These are phyloP conservation scores for Candida montana DNA, from an alignment of 805 yeast species.

Conservation along the genomic window DNA sequence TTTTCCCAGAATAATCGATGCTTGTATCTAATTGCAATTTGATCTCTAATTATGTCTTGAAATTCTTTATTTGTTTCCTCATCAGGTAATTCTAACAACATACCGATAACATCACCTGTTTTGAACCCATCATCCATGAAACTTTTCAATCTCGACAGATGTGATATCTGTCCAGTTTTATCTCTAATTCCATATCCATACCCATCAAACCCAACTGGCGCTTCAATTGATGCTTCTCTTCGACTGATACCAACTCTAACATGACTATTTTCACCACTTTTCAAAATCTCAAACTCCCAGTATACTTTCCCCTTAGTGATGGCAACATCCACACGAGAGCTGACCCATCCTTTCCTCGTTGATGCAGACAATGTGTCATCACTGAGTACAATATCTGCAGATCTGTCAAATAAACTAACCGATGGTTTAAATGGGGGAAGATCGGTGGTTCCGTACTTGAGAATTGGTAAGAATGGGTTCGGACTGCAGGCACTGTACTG, in stretches of 20 bases:
- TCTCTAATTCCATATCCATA: slow-evolving; percentile 92
- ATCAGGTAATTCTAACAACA: slow-evolving; percentile 68
- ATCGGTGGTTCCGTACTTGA: slow-evolving; percentile 68
- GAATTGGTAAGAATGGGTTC: slow-evolving; percentile 49
- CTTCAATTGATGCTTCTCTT: slow-evolving; percentile 84
- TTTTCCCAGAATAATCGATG: slow-evolving; percentile 77
- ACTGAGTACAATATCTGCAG: slow-evolving; percentile 47
- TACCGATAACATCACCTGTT: slow-evolving; percentile 80
- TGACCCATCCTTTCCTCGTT: slow-evolving; percentile 72
- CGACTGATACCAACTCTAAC: slow-evolving; percentile 82
- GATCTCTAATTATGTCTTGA: slow-evolving; percentile 64
- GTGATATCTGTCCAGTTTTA: slow-evolving; percentile 66
- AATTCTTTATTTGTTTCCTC: slow-evolving; percentile 20
- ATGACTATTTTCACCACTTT: slow-evolving; percentile 38
- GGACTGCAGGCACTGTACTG: slow-evolving; percentile 78
- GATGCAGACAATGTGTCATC: slow-evolving; percentile 42
- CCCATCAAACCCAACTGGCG: slow-evolving; percentile 94
- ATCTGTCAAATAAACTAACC: slow-evolving; percentile 62
- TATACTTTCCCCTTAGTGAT: slow-evolving; percentile 76
- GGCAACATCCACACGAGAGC: slow-evolving; percentile 67
- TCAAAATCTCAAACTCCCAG: slow-evolving; percentile 64
- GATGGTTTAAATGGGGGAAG: slow-evolving; percentile 58
- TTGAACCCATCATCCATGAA: slow-evolving; percentile 52
- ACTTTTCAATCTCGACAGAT: slow-evolving; percentile 60
- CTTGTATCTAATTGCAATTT: slow-evolving; percentile 80